Base-by-base conservation (phyloP, 225 moss, liverwort and hornwort species). In the Asterella californica region DNA sequence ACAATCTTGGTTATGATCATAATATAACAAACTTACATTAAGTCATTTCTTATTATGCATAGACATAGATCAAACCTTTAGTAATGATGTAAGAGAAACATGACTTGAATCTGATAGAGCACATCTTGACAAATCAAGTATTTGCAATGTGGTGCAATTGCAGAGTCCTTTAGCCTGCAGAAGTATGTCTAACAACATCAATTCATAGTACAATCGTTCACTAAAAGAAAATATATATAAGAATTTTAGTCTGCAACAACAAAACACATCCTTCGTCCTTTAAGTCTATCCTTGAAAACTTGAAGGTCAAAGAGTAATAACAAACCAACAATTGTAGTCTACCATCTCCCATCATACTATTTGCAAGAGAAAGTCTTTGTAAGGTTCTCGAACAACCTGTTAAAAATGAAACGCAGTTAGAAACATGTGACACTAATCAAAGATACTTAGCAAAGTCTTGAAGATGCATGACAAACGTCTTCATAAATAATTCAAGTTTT, bases 81-180 rank as follows among this genome's bases (percentile, higher is more conserved):
- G 81, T 72, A 95, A 89, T n/a, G 87, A 76, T 37, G 87, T 81
- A 69, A 95, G 81, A 65, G 84, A 79, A 53, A 79, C 82, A 57
- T 74, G 81, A 74, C 90, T 90, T 54, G 87, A 85, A 87, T 93
- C 91, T 54, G 95, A 90, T 10, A 95, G 89, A 60, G 88, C 88
- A 66, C 95, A 95, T 78, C 93, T 86, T 85, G 95, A 93, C 80
- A 95, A 86, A 81, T 93, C 89, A 80, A 95, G 82, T 71, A 89
- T 87, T 77, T 93, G 91, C 78, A 95, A 83, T 17, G 91, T 82
- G 70, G 83, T 80, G 80, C 93, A 95, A 70, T 84, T 85, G 36
- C 90, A 86, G 46, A 95, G 87, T 49, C 91, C 91, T 74, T 45
- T 70, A 72, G 86, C 85, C 95, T 95, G 87, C 79, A 80, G 50